Percentiles rank a stretch among this genome's conserved stretches.
Conservation (phyloP, 345 rosid genomes). For the Pugionium cornutum region DNA sequence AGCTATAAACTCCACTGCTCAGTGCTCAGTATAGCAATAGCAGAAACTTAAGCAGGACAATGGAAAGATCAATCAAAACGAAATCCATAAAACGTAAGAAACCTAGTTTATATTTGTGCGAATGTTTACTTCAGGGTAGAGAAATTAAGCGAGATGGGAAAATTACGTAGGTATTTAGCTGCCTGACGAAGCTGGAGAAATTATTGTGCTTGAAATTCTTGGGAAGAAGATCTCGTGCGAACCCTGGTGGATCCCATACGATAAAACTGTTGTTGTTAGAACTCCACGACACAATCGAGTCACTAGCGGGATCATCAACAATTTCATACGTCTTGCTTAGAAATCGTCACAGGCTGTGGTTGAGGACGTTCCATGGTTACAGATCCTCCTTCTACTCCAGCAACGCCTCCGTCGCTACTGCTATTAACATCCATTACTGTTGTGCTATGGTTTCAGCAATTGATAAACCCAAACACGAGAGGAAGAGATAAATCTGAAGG, state of each 20-base stretch:
- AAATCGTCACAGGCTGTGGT: slow-evolving; percentile 51
- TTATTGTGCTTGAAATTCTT: slow-evolving; percentile 87
- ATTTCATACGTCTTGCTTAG: slow-evolving; percentile 91
- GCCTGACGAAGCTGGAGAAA: slow-evolving; percentile 91
- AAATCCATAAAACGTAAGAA: neutral
- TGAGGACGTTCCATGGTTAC: slow-evolving; percentile 15
- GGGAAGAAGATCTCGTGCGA: slow-evolving; percentile 80
- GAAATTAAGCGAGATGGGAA: neutral
- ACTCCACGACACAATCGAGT: slow-evolving; percentile 82
- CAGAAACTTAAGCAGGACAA: neutral
- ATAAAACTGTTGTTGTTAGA: slow-evolving; percentile 71
- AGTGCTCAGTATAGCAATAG: neutral
- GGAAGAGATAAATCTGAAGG: slow-evolving; percentile 6
- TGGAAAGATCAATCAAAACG: neutral
- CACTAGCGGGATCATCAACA: slow-evolving; percentile 80
- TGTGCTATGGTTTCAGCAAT: slow-evolving; percentile 9
- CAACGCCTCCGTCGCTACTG: slow-evolving; percentile 7
- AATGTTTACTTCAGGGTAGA: neutral
- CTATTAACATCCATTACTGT: slow-evolving; percentile 10
- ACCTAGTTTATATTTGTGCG: neutral
- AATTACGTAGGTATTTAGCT: slow-evolving; percentile 79
- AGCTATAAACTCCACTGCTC: neutral
- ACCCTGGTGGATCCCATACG: slow-evolving; percentile 91
- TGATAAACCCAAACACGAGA: neutral
- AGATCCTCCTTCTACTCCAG: slow-evolving; percentile 16